Base-by-base conservation (phyloP, 2,329 filamentous ascomycete genomes). In the Sporothrix luriei region DNA sequence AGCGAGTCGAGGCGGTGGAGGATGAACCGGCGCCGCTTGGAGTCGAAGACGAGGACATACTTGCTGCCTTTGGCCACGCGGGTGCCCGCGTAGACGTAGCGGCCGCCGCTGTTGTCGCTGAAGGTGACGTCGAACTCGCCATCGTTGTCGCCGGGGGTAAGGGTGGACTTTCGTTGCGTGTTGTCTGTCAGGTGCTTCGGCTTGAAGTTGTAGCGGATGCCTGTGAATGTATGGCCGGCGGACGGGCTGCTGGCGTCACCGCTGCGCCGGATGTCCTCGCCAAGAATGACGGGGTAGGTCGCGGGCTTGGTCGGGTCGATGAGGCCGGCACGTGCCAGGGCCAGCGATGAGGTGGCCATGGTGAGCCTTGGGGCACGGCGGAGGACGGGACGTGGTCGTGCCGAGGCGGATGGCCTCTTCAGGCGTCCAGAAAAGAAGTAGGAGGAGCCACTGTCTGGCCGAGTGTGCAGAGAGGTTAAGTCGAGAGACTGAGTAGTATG, bases 1-100 rank as follows among this genome's bases (percentile, higher is more conserved):
- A 89, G 89, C n/a, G 89, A 90, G 76, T 92, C 88, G 68, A 97
- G 83, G 66, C 88, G 88, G 80, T 97, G 93, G 68, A 97, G 84
- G 38, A 95, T 88, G 74, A 95, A 95, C 69, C 86, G 90, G 76
- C 94, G 88, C 67, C 87, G 88, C 21, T 84, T 82, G 10, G 90
- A 84, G 78, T 97, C 91, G 76, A 94, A 95, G 70, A 94, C 86
- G 66, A 97, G 84, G 49, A 89, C 85, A 75, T 87, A 89, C 76
- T 89, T 84, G 69, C 81, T 82, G 69, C 85, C 82, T 70, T 84
- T 83, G 29, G 82, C 84, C 68, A 84, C 84, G 67, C 88, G 84
- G 2, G 83, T 84, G 71, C 90, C 89, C 57, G 84, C 83, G 76
- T 88, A 90, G 40, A 84, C 81, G 75, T 90, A 89, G 68, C 84